Evolutionary conservation across 148 eudicot species (phyloP).

Genomic region (Polygonum aviculare): DNA sequence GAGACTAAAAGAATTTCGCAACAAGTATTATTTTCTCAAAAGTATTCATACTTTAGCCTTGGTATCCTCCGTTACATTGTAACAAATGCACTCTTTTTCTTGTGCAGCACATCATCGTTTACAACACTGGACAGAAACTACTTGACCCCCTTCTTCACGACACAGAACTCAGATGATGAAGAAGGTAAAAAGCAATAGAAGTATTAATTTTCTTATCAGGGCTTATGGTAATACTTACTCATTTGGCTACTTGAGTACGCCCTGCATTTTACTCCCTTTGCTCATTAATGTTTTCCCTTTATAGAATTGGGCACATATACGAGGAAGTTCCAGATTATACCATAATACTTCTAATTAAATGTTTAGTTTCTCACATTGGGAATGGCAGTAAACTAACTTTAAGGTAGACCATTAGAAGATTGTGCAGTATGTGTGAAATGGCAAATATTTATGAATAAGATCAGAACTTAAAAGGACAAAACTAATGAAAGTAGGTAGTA

Average conservation of each 20-base stretch:
- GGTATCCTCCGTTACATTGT: background rate
- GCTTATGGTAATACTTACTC: background rate
- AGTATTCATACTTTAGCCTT: background rate
- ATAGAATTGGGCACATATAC: too few species aligned
- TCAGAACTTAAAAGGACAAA: too few species aligned
- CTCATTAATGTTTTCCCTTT: too few species aligned
- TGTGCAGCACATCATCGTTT: slow-evolving; percentile 76
- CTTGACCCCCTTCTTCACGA: slow-evolving; percentile 92
- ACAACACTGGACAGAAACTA: slow-evolving; percentile 85
- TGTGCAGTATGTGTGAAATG: too few species aligned
- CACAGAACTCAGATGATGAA: slow-evolving; percentile 76
- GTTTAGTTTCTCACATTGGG: too few species aligned
- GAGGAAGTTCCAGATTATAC: too few species aligned
- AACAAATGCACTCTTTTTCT: slow-evolving; percentile 9
- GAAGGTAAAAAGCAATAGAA: slow-evolving; percentile 30
- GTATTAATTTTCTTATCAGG: background rate
- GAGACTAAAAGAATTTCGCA: slow-evolving; percentile 84
- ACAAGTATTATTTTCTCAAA: slow-evolving; percentile 39
- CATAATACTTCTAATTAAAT: too few species aligned
- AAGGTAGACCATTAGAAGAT: too few species aligned
- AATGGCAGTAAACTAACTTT: too few species aligned
- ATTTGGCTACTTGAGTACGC: background rate
- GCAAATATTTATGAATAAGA: too few species aligned
- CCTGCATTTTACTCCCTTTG: too few species aligned
- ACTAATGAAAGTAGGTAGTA: background rate